These are phyloP conservation scores for Volvox africanus DNA, from an alignment of 139 green algal genomes.

Conservation along the genomic window DNA sequence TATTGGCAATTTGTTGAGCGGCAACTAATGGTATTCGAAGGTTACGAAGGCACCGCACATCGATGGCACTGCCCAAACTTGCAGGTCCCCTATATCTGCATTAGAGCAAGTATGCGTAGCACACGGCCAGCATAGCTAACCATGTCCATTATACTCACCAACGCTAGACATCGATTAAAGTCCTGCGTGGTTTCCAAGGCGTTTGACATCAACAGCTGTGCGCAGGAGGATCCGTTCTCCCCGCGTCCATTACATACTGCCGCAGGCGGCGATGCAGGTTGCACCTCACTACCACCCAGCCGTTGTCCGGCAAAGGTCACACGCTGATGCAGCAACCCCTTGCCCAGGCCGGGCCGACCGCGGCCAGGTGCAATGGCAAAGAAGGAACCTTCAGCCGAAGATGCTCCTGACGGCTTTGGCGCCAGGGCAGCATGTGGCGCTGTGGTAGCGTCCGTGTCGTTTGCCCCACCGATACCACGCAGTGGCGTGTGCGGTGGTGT, in stretches of 20 bases:
- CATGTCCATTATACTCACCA: background rate
- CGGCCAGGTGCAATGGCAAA: background rate
- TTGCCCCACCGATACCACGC: background rate
- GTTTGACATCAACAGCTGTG: background rate
- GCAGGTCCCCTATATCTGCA: too few relatives aligned
- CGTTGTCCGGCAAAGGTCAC: background rate
- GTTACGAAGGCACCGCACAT: too few relatives aligned
- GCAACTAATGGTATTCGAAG: too few relatives aligned
- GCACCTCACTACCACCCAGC: background rate
- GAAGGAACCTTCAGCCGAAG: background rate
- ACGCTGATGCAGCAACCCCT: background rate
- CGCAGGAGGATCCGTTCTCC: background rate
- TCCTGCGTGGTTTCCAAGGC: background rate
- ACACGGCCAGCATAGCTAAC: too few relatives aligned
- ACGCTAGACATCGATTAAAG: background rate
- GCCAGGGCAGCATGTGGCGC: background rate
- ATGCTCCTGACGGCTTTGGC: background rate
- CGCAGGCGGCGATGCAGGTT: background rate
- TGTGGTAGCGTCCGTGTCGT: background rate
- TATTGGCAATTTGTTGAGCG: too few relatives aligned
- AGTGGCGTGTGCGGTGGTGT: slow-evolving; percentile 46
- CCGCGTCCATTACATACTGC: background rate
- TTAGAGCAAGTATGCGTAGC: too few relatives aligned
- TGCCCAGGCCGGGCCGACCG: background rate
- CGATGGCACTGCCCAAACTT: too few relatives aligned